These are phyloP conservation scores for Cutaneotrichosporon dermatis DNA, from an alignment of 1,284 basidiomycete genomes.

Conservation along the genomic window DNA sequence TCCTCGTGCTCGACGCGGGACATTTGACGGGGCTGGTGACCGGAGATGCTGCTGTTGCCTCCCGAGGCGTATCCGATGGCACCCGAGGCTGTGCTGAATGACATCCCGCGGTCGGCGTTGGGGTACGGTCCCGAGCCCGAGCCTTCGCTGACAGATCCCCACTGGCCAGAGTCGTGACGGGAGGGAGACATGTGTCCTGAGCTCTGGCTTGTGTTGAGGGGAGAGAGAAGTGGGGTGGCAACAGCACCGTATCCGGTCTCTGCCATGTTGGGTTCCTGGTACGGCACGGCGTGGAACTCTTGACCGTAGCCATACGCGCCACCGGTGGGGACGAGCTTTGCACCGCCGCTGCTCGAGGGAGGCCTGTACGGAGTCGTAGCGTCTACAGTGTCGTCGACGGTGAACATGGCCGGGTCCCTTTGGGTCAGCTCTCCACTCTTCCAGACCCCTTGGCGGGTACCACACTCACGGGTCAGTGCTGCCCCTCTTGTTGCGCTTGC, in stretches of 20 bases:
- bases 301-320: neutral
- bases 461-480: neutral
- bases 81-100: neutral
- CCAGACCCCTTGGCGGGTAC: neutral
- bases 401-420: neutral
- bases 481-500: slow-evolving; percentile 11
- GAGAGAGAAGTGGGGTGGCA: neutral
- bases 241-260: neutral
- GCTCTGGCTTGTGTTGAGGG: neutral
- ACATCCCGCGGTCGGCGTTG: neutral
- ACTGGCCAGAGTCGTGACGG: neutral
- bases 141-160: neutral
- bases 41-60: neutral
- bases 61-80: neutral
- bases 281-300: neutral
- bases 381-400: neutral
- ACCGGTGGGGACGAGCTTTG: neutral
- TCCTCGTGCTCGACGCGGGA: neutral
- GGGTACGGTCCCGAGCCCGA: neutral
- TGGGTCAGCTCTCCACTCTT: neutral
- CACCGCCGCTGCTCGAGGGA: neutral
- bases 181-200: neutral
- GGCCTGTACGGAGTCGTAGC: neutral
- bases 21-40: neutral
- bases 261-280: neutral